These are phyloP conservation scores for Pseudomonodictys pantanalensis DNA, from an alignment of 495 filamentous ascomycete species.

Conservation along the genomic window DNA sequence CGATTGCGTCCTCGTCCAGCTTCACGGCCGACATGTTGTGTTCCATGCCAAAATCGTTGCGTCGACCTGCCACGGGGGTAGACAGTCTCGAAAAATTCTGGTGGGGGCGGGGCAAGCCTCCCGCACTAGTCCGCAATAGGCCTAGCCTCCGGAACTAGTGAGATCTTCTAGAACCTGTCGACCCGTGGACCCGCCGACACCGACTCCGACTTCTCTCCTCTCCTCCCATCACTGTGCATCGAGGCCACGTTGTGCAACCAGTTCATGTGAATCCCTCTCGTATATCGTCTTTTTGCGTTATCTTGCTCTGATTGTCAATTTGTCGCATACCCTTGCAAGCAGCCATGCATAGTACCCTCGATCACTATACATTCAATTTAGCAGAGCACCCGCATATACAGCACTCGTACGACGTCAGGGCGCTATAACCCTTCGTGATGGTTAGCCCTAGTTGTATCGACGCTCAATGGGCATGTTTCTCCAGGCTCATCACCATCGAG, in stretches of 20 bases:
- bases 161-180: neutral
- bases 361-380: neutral
- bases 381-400: neutral
- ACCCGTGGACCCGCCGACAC: neutral
- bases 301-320: conserved; percentile 2
- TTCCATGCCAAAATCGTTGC: neutral
- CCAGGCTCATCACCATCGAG: too few relatives aligned
- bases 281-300: neutral
- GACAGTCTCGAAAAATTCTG: neutral
- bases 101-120: neutral
- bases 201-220: neutral
- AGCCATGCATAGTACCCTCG: neutral
- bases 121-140: neutral
- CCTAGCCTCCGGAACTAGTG: neutral
- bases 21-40: conserved; percentile 46
- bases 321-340: neutral
- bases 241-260: neutral
- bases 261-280: neutral
- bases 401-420: neutral
- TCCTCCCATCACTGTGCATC: neutral
- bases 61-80: neutral
- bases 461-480: too few relatives aligned
- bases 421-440: neutral
- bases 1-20: conserved; percentile 64
- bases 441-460: neutral